Conservation (phyloP, 2,329 filamentous ascomycete species). For the Colletotrichum navitas region DNA sequence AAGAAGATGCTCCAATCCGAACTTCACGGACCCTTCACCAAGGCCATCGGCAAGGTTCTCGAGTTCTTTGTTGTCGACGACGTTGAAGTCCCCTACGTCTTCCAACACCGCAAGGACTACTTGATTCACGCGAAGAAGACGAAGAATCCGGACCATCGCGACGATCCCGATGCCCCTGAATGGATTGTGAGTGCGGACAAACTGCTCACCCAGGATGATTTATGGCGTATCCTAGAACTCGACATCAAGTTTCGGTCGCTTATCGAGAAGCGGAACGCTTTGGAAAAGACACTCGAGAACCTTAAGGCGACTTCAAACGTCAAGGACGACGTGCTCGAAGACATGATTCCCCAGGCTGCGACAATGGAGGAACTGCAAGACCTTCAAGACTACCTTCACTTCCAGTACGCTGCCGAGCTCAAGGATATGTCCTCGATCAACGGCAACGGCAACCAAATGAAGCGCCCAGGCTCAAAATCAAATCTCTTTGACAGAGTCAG, state of each 20-base stretch:
- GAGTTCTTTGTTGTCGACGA: slow-evolving; percentile 96
- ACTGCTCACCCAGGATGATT: slow-evolving; percentile 88
- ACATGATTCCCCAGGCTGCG: slow-evolving; percentile 82
- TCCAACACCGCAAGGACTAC: slow-evolving; percentile 98
- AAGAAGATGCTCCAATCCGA: slow-evolving; percentile 83
- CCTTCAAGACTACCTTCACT: slow-evolving; percentile 95
- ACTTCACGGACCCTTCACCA: slow-evolving; percentile 85
- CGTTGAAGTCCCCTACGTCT: slow-evolving; percentile 96
- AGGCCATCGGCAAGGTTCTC: slow-evolving; percentile 89
- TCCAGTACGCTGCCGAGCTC: slow-evolving; percentile 87
- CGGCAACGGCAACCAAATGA: slow-evolving; percentile 73
- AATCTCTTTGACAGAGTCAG: slow-evolving; percentile 87
- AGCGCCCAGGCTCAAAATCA: slow-evolving; percentile 86
- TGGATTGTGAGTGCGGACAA: slow-evolving; percentile 86
- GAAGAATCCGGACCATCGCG: slow-evolving; percentile 68
- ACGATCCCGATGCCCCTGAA: slow-evolving; percentile 78
- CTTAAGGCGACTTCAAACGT: slow-evolving; percentile 73
- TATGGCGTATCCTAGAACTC: slow-evolving; percentile 95
- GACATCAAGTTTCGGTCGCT: slow-evolving; percentile 96
- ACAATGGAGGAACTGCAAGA: slow-evolving; percentile 98
- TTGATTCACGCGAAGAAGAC: slow-evolving; percentile 88
- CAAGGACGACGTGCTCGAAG: slow-evolving; percentile 81
- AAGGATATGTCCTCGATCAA: slow-evolving; percentile 80
- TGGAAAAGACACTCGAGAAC: slow-evolving; percentile 83
- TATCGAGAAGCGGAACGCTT: slow-evolving; percentile 88